Evolutionary conservation across 148 eudicot genomes (phyloP).

Genomic region (Persicaria maculosa): DNA sequence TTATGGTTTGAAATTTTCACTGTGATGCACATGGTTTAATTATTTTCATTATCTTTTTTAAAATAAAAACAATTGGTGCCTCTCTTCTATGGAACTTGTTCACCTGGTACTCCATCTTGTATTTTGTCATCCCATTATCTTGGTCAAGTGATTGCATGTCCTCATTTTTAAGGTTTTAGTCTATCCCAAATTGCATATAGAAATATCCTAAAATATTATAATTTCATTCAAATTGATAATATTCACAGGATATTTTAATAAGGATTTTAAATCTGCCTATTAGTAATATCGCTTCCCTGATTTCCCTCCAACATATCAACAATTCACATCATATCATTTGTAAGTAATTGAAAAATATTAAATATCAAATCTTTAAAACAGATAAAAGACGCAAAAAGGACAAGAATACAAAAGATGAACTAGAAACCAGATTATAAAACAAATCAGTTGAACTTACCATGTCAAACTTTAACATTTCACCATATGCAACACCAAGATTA

Average conservation of each 20-base stretch:
- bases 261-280: background rate
- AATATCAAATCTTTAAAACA: background rate
- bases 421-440: background rate
- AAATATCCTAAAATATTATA: background rate
- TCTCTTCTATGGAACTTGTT: background rate
- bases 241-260: background rate
- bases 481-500: conserved; percentile 99
- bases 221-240: background rate
- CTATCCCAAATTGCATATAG: background rate
- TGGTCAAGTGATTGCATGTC: background rate
- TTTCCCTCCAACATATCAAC: background rate
- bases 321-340: background rate
- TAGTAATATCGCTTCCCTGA: background rate
- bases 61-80: background rate
- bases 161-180: background rate
- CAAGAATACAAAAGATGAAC: background rate
- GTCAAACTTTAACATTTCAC: conserved; percentile 98
- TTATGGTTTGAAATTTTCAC: background rate
- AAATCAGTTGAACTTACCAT: conserved; percentile 43
- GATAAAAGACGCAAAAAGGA: background rate
- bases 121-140: background rate
- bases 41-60: too few relatives aligned
- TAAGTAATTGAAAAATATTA: background rate
- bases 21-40: background rate
- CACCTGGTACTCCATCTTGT: background rate